These are phyloP conservation scores for Gaultheria prostrata DNA, from an alignment of 148 eudicot genomes.

Conservation along the genomic window DNA sequence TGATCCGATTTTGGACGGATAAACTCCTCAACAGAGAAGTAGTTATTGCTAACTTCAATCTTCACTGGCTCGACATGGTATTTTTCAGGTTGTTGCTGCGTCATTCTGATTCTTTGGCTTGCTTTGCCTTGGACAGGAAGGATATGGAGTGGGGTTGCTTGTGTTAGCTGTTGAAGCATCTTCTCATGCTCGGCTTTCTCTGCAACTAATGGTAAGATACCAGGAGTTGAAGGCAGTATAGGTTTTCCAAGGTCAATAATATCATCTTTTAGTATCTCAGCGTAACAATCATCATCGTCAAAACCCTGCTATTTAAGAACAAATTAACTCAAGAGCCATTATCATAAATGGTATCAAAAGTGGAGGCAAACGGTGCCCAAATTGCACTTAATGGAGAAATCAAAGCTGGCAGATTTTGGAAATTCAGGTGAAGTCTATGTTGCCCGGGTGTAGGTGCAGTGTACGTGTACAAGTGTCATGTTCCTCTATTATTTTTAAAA, in stretches of 20 bases:
- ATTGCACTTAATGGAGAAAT: not conserved
- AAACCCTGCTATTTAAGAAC: slow-evolving; percentile 16
- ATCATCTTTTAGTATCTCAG: slow-evolving; percentile 77
- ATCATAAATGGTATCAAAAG: not conserved
- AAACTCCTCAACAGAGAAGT: not conserved
- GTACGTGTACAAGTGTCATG: not conserved
- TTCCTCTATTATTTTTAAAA: not conserved
- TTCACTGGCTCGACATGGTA: not conserved
- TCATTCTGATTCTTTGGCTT: slow-evolving; percentile 44
- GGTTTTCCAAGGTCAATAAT: slow-evolving; percentile 61
- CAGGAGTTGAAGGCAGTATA: slow-evolving; percentile 15
- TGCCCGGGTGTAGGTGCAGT: not conserved
- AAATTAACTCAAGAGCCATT: not conserved
- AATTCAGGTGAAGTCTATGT: not conserved
- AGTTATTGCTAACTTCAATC: not conserved
- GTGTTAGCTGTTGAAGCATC: slow-evolving; percentile 9
- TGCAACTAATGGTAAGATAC: not conserved
- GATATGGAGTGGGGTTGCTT: not conserved
- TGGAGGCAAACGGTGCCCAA: not conserved
- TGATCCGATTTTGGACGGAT: not conserved
- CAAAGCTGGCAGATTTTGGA: not conserved
- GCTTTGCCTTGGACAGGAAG: slow-evolving; percentile 53
- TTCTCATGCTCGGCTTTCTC: not conserved
- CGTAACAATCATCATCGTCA: slow-evolving; percentile 57
- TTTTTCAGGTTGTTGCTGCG: slow-evolving; percentile 11